Evolutionary conservation across 2,329 filamentous ascomycete genomes (phyloP), one percentile per base, ranked within the genome.

Genomic region (Aspergillus ochraceoroseus): DNA sequence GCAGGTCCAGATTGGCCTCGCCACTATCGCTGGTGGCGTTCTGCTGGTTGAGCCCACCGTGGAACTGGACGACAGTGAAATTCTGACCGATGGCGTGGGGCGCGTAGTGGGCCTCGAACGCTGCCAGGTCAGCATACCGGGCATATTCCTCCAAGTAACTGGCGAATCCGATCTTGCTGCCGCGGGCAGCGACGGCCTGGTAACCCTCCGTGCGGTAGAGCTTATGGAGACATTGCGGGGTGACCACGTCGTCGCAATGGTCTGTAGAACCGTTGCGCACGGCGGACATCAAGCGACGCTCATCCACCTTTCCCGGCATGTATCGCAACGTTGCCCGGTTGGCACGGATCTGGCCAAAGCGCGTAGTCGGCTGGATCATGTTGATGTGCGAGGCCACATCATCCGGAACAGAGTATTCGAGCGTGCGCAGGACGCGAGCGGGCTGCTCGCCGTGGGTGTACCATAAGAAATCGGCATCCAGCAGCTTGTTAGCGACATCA

Each of bases 1-100:
- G 70, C 25, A 71, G 62, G 44, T 75, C 72, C 12, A 74, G 60
- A 49, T 74, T 73, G 36, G 70, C 72, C 50, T 75, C 72, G 11
- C 66, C 63, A 46, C 67, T 69, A 48, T 68, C 62, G 7, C 56
- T 47, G 2, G 50, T 51, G 7, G 65, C 58, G 36, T 62, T 57
- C 44, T 65, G 61, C 29, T 63, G 49, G 30, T 67, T 53, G 6
- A 61, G 49, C 13, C 63, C 64, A 47, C 69, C 69, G 32, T 72
- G 65, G 31, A 68, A 66, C 17, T 62, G 54, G 9, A 64, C 57
- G 18, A 69, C 68, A 2, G 58, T 62, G 49, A 73, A 73, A 49
- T 67, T 71, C 49, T 64, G 63, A 3, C 65, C 66, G 5, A 55
- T 46, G 15, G 70, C 66, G 26, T 56, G 56, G 3, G 67, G 66